Base-by-base conservation (phyloP, 2,329 filamentous ascomycete species). In the Aspergillus piperis region DNA sequence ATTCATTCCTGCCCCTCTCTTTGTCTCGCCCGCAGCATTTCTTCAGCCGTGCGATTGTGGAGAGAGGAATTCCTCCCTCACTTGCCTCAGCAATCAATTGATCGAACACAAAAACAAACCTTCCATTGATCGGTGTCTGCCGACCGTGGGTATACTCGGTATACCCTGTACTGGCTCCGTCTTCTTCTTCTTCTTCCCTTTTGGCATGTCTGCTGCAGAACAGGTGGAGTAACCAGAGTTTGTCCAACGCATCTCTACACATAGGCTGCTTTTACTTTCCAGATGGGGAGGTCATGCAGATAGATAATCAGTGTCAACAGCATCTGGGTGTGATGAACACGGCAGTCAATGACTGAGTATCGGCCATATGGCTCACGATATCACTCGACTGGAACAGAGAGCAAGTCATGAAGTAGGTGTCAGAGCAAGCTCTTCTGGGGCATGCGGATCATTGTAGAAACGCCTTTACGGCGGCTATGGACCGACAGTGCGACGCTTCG, bases 1-100 rank as follows among this genome's bases (percentile, higher is more conserved):
- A 21, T 55, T 42, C 52, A 54, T 41, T 44, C 38, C 23, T 53
- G 7, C 47, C 50, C 36, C 52, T 55, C 53, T 32, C 53, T 55
- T 55, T 39, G 41, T 55, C 17, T 55, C 53, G 42, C 52, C 52
- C 21, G 38, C 38, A 41, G 38, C 39, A 21, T 27, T 49, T 49
- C 47, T 50, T 32, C 47, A 30, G 21, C 7, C 17, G 41, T 44
- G 17, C 41, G n/a, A 44, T 21, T 36, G 32, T 36, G 32, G 32
- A 36, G 32, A 30, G 41, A 21, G 41, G 19, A 13, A 21, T 23
- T 44, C 21, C 1, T 21, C 17, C 41, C 19, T 7, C 13, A 44
- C 17, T 36, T 36, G 8, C 11, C 32, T 36, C 32, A 13, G 32
- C 10, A 36, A 13, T 36, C 30, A 36, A 13, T 36, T 11, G 32